A percentile compares a stretch with the other conserved stretches of the same genome.
Conservation (phyloP, 345 rosid species). For the Theobroma cacao region DNA sequence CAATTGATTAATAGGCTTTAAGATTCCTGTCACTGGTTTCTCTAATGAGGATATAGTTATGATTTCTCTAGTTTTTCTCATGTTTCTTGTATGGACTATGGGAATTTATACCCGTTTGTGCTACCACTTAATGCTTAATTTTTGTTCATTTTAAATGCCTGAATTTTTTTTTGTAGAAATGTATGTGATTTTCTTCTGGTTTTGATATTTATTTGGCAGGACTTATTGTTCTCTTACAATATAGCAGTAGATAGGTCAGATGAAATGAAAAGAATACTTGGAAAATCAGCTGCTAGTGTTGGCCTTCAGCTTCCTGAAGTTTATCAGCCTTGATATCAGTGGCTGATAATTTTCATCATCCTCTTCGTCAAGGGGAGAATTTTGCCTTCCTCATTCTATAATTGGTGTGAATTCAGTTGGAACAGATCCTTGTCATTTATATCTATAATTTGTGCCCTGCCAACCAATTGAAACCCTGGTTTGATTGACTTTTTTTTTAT, state of each 20-base stretch:
- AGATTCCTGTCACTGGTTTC: not conserved
- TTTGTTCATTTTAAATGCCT: not conserved
- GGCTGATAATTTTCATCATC: not conserved
- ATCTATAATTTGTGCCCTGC: not conserved
- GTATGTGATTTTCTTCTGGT: not conserved
- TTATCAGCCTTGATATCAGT: constrained; percentile 52
- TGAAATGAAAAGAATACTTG: constrained; percentile 67
- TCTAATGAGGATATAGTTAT: not conserved
- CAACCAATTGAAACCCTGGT: not conserved
- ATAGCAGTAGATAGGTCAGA: constrained; percentile 83
- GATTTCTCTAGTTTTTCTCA: not conserved
- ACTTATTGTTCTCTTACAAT: constrained; percentile 81
- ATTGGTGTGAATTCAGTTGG: not conserved
- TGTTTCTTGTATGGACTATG: not conserved
- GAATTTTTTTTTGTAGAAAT: not conserved
- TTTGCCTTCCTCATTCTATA: not conserved
- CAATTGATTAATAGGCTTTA: not conserved
- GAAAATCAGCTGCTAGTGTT: constrained; percentile 91
- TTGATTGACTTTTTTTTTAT: not conserved
- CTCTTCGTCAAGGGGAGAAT: not conserved
- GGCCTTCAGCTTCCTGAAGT: constrained; percentile 88
- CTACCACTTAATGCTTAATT: not conserved
- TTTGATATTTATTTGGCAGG: constrained; percentile 46
- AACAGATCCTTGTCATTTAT: not conserved
- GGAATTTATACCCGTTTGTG: not conserved